These are phyloP conservation scores for Malus orientalis DNA, from an alignment of 306 rosid species.

Conservation along the genomic window DNA sequence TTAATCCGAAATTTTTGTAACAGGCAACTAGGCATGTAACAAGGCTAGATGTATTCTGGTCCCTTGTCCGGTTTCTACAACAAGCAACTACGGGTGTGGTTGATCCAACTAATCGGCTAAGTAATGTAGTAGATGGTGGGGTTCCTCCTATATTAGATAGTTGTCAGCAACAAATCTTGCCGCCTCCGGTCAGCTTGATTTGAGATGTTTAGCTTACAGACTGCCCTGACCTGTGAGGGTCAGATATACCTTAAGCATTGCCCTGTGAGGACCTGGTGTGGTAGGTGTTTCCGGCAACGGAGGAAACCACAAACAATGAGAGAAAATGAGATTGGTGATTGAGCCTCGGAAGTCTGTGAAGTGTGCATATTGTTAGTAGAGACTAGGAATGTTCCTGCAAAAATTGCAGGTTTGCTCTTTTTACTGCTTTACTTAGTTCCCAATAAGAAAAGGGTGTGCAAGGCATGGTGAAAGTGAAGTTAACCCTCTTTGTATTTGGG, in stretches of 20 bases:
- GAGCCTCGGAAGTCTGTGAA: conserved; percentile 4
- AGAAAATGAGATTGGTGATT: not conserved
- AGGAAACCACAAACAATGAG: not conserved
- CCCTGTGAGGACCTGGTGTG: not conserved
- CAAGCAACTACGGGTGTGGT: conserved; percentile 23
- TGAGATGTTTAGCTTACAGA: conserved; percentile 7
- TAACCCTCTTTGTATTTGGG: not conserved
- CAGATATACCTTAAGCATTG: conserved; percentile 19
- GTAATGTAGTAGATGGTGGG: conserved; percentile 24
- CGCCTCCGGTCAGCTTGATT: conserved; percentile 34
- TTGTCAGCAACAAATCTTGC: conserved; percentile 26
- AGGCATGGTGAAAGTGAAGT: conserved; percentile 1
- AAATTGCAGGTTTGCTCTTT: conserved; percentile 6
- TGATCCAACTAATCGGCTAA: conserved; percentile 29
- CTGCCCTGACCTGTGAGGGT: not conserved
- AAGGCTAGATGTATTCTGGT: conserved; percentile 68
- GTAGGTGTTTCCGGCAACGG: conserved; percentile 18
- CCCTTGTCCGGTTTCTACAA: conserved; percentile 61
- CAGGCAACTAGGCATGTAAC: conserved; percentile 57
- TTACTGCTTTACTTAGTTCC: conserved; percentile 2
- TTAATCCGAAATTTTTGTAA: conserved; percentile 9
- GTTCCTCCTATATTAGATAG: conserved; percentile 17
- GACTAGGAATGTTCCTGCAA: conserved; percentile 8
- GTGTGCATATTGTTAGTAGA: conserved; percentile 17
- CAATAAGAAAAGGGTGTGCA: not conserved